phyloP scores from a whole-genome alignment of 1,284 basidiomycete species.

The Takashimella tepidaria region DNA sequence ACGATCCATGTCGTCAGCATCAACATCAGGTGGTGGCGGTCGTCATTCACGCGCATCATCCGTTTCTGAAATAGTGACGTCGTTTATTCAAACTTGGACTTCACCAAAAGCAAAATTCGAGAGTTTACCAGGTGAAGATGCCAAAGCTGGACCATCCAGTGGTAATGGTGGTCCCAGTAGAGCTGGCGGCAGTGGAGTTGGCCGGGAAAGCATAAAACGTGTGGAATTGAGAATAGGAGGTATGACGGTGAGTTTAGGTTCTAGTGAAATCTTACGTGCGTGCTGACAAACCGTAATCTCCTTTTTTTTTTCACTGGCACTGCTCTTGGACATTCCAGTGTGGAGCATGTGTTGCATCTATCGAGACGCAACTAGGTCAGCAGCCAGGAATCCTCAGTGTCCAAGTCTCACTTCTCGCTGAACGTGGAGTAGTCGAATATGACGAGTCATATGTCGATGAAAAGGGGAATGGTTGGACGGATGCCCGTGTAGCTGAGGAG shows the following conservation, averaged over 20 bases:
- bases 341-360: slow-evolving; percentile 58
- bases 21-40: not conserved
- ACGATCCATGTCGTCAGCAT: not conserved
- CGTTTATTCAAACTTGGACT: slow-evolving; percentile 9
- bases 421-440: slow-evolving; percentile 85
- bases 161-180: not conserved
- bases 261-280: not conserved
- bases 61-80: slow-evolving; percentile 10
- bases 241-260: slow-evolving; percentile 40
- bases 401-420: slow-evolving; percentile 89
- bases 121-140: slow-evolving; percentile 14
- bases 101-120: slow-evolving; percentile 11
- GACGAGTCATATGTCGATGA: slow-evolving; percentile 55
- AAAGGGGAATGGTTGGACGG: slow-evolving; percentile 57
- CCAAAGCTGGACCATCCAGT: not conserved
- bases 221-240: slow-evolving; percentile 47
- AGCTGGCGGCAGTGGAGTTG: not conserved
- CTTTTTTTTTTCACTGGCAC: too few species aligned
- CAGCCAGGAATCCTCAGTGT: slow-evolving; percentile 81
- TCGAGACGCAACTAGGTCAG: slow-evolving; percentile 79
- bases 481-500: slow-evolving; percentile 68
- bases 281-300: slow-evolving; percentile 16
- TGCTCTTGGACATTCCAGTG: slow-evolving; percentile 32
- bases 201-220: slow-evolving; percentile 15
- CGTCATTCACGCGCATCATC: slow-evolving; percentile 4